Percentiles rank a stretch among this genome's conserved stretches.
Conservation (phyloP, 441 rosid genomes). For the Populus trichocarpa region DNA sequence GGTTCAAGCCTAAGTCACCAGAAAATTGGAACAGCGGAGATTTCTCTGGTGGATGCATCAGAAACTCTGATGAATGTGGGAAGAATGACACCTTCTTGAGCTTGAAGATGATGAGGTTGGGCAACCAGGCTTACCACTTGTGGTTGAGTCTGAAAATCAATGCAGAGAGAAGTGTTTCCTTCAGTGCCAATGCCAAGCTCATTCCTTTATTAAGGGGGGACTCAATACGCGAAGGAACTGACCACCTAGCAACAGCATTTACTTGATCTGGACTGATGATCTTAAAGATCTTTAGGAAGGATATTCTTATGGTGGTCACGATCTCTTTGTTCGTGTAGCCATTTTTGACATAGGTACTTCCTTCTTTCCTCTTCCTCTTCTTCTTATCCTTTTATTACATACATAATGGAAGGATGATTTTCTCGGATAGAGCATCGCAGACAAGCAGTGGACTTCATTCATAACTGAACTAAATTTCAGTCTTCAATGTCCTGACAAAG, state of each 20-base stretch:
- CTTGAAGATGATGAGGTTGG: conserved; percentile 45
- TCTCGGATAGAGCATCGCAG: not conserved
- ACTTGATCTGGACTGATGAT: conserved; percentile 60
- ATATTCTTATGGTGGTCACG: conserved; percentile 28
- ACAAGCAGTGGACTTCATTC: not conserved
- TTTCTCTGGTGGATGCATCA: conserved; percentile 47
- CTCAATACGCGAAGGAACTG: not conserved
- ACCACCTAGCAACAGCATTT: conserved; percentile 1
- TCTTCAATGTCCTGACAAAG: not conserved
- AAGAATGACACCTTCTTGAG: conserved; percentile 33
- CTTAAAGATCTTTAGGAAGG: conserved; percentile 45
- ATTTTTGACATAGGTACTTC: not conserved
- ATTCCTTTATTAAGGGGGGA: conserved; percentile 32
- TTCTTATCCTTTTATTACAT: not conserved
- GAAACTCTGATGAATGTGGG: conserved; percentile 34
- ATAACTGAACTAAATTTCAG: not conserved
- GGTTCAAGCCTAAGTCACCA: conserved; percentile 21
- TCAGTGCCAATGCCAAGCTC: conserved; percentile 43
- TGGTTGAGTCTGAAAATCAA: conserved; percentile 27
- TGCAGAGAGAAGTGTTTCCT: conserved; percentile 47
- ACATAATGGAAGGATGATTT: not conserved
- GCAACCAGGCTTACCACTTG: conserved; percentile 26
- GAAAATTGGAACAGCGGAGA: conserved; percentile 38
- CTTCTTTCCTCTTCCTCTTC: not conserved
- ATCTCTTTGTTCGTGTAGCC: conserved; percentile 40